Evolutionary conservation across 176 grass and related monocot species (phyloP).

Genomic region (Sorghum bicolor): DNA sequence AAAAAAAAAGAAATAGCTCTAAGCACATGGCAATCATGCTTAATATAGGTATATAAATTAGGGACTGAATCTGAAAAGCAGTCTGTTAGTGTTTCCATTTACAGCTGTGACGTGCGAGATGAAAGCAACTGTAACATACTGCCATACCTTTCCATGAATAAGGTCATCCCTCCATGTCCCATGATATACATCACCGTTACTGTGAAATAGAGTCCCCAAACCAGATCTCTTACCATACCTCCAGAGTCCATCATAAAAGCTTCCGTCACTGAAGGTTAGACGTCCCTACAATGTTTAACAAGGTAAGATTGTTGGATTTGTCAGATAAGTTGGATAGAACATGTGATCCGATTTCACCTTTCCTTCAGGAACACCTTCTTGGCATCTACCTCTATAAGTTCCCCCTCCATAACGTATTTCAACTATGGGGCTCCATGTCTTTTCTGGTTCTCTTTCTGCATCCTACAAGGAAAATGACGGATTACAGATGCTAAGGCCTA

Average conservation of each 20-base stretch:
- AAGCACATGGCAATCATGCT: not conserved
- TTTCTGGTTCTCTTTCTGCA: constrained; percentile 86
- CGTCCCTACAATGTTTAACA: constrained; percentile 51
- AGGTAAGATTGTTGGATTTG: not conserved
- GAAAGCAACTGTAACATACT: not conserved
- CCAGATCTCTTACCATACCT: constrained; percentile 91
- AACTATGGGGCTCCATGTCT: constrained; percentile 81
- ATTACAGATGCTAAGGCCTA: constrained; percentile 17
- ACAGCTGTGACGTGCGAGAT: not conserved
- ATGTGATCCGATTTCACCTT: constrained; percentile 51
- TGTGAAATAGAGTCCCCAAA: constrained; percentile 79
- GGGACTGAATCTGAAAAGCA: not conserved
- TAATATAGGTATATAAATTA: not conserved
- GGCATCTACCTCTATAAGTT: constrained; percentile 84
- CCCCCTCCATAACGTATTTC: constrained; percentile 84
- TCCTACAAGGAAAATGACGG: constrained; percentile 49
- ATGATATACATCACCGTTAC: constrained; percentile 93
- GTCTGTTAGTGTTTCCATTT: not conserved
- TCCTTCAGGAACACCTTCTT: constrained; percentile 96
- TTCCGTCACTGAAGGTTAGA: constrained; percentile 65
- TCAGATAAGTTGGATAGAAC: not conserved
- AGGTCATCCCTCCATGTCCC: constrained; percentile 95
- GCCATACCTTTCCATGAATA: constrained; percentile 92
- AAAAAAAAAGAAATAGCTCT: not conserved
- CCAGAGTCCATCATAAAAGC: constrained; percentile 95